A percentile compares a stretch with the other conserved stretches of the same genome.
Evolutionary conservation across 2,329 filamentous ascomycete species (phyloP).

Genomic region (Aspergillus unguis): DNA sequence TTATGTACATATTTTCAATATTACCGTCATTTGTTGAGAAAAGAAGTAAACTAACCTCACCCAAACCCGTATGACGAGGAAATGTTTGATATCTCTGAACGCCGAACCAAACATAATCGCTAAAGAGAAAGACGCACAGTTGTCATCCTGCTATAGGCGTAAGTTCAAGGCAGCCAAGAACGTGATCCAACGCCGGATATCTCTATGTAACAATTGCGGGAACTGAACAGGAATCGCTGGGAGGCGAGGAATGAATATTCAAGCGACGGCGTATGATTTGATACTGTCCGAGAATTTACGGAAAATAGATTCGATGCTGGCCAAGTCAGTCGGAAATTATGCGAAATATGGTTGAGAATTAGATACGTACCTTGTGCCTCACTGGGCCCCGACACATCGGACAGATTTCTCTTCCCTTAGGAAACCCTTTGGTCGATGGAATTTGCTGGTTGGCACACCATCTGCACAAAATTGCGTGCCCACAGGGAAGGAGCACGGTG

Average conservation of each 20-base stretch:
- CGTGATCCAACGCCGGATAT: no score
- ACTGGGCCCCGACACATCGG: conserved; percentile 30
- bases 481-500: conserved; percentile 52
- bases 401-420: conserved; percentile 20
- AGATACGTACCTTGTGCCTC: conserved; percentile 24
- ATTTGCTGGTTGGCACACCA: conserved; percentile 54
- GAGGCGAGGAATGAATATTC: no score
- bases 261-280: no score
- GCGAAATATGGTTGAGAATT: not conserved
- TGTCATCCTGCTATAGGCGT: no score
- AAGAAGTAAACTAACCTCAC: not conserved
- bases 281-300: not conserved
- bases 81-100: not conserved
- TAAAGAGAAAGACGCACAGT: no score
- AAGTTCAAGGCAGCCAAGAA: no score
- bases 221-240: no score
- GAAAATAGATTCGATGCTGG: conserved; percentile 7
- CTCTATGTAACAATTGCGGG: no score
- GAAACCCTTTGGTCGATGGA: conserved; percentile 37
- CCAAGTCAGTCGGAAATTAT: not conserved
- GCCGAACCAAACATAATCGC: not conserved
- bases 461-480: conserved; percentile 53
- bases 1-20: no score
- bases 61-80: not conserved
- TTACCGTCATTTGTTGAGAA: not conserved